phyloP scores from a whole-genome alignment of 768 basidiomycete genomes.

The Lyophyllum shimeji region DNA sequence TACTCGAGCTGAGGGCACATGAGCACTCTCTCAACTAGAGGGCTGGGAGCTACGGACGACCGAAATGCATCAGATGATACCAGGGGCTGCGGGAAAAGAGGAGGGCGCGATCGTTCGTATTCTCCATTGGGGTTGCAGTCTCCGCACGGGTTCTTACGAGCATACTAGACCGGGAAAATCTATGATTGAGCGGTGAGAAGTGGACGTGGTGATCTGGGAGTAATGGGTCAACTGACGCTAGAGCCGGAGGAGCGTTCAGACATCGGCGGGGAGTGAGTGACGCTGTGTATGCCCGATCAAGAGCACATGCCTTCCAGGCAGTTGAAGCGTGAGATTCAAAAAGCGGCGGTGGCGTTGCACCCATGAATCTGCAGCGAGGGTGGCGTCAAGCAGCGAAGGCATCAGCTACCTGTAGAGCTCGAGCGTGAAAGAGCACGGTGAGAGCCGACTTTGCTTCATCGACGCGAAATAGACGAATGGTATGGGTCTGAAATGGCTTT shows the following conservation, averaged over 20 bases:
- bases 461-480: not conserved
- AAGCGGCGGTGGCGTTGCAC: not conserved
- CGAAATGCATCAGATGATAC: not conserved
- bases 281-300: not conserved
- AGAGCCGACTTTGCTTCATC: not conserved
- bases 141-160: not conserved
- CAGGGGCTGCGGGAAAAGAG: not conserved
- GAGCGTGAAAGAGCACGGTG: not conserved
- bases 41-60: not conserved
- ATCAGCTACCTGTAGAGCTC: not conserved
- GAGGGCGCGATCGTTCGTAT: not conserved
- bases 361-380: not conserved
- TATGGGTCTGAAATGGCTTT: not conserved
- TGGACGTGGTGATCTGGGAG: not conserved
- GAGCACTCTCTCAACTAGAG: not conserved
- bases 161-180: not conserved
- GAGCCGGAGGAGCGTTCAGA: not conserved
- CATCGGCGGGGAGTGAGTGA: not conserved
- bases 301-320: not conserved
- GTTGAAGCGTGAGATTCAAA: not conserved
- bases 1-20: not conserved
- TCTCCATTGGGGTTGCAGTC: not conserved
- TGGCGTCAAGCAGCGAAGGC: not conserved
- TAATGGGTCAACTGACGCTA: not conserved
- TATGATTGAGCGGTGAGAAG: not conserved